These are phyloP conservation scores for Giardia muris DNA, from an alignment of 208 protist species.

Conservation along the genomic window DNA sequence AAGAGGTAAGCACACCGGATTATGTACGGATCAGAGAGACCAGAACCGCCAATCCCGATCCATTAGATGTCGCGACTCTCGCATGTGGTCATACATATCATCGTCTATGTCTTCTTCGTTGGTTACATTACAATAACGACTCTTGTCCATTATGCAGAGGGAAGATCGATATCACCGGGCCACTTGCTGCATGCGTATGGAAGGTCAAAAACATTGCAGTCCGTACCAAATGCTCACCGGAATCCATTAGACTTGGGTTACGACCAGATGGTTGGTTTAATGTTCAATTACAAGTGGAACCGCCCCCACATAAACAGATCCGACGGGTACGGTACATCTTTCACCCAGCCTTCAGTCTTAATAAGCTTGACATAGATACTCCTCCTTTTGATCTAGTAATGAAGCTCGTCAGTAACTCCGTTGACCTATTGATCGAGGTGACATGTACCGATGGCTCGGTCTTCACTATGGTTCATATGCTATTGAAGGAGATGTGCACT, in stretches of 20 bases:
- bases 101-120: conserved; percentile 25
- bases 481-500: conserved; percentile 1
- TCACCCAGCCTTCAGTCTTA: conserved; percentile 39
- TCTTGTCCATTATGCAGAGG: conserved; percentile 32
- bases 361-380: conserved; percentile 30
- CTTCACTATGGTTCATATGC: conserved; percentile 16
- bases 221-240: conserved; percentile 29
- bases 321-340: conserved; percentile 28
- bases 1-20: neutral
- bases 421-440: conserved; percentile 23
- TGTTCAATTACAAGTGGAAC: conserved; percentile 34
- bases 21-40: neutral
- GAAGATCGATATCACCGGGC: neutral
- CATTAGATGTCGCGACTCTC: neutral
- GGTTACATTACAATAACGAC: conserved; percentile 31
- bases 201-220: conserved; percentile 32
- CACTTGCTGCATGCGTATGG: conserved; percentile 1
- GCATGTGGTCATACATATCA: conserved; percentile 35
- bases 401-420: conserved; percentile 32
- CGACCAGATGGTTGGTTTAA: conserved; percentile 35
- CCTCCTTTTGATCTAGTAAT: conserved; percentile 35
- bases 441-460: too few relatives aligned
- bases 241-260: conserved; percentile 27
- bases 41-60: neutral
- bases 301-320: neutral